These are phyloP conservation scores for Cutaneotrichosporon daszewskae DNA, from an alignment of 1,284 basidiomycete genomes.

Conservation along the genomic window DNA sequence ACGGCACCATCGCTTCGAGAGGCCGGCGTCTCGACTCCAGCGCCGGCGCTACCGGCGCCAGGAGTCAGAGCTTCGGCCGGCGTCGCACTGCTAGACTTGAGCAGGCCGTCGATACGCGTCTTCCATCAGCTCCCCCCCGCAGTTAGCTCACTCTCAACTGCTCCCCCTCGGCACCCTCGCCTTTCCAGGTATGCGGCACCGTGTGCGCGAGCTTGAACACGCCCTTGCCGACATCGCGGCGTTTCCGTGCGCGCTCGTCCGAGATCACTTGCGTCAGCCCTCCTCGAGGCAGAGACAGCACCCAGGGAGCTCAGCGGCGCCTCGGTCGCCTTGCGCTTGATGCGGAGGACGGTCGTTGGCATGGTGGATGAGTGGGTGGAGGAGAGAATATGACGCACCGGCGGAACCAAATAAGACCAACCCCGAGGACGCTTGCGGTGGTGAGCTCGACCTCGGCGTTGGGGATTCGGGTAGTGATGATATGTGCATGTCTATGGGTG, in stretches of 20 bases:
- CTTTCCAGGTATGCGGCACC: slow-evolving; percentile 45
- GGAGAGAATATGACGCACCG: too few relatives aligned
- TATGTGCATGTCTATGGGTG: background rate
- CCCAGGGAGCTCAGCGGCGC: slow-evolving; percentile 44
- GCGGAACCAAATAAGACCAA: background rate
- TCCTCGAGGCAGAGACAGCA: slow-evolving; percentile 7
- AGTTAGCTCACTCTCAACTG: slow-evolving; percentile 32
- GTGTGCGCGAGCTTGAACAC: slow-evolving; percentile 48
- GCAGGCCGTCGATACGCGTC: slow-evolving; percentile 14
- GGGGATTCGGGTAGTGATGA: background rate
- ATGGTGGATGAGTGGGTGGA: background rate
- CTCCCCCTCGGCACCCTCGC: slow-evolving; percentile 38
- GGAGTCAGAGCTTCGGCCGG: background rate
- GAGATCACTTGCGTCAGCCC: slow-evolving; percentile 32
- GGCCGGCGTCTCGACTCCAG: too few relatives aligned
- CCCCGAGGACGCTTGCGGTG: background rate
- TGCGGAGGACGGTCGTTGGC: slow-evolving; percentile 42
- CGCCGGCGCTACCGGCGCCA: too few relatives aligned
- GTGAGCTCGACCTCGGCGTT: background rate
- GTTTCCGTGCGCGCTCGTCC: slow-evolving; percentile 20
- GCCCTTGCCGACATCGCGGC: slow-evolving; percentile 34
- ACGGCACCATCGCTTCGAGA: too few relatives aligned
- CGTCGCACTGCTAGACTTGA: background rate
- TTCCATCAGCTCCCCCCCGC: slow-evolving; percentile 1
- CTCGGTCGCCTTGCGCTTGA: slow-evolving; percentile 49